A percentile compares a stretch with the other conserved stretches of the same genome.
Conservation (phyloP, 192 early-diverging fungal species). For the Umbelopsis sp. region DNA sequence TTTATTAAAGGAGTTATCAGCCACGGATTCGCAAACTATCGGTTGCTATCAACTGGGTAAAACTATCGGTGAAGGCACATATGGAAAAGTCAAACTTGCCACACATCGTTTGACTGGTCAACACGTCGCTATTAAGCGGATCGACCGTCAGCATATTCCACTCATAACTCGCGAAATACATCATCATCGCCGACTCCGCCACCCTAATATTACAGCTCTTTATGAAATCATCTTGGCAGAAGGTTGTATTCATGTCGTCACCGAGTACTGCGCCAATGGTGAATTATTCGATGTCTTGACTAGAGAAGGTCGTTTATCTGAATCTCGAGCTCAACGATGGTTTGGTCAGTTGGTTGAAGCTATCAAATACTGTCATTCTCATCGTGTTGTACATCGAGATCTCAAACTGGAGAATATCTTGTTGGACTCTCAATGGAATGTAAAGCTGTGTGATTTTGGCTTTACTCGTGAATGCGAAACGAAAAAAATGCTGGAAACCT, state of each 20-base stretch:
- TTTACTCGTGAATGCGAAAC: constrained; percentile 61
- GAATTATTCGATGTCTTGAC: constrained; percentile 59
- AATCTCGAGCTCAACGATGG: constrained; percentile 46
- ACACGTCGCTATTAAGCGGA: constrained; percentile 62
- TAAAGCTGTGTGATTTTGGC: constrained; percentile 70
- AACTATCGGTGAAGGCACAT: constrained; percentile 60
- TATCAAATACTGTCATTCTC: constrained; percentile 53
- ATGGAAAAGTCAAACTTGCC: constrained; percentile 67
- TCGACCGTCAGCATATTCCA: constrained; percentile 59
- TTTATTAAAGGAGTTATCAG: constrained; percentile 61
- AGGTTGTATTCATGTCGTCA: constrained; percentile 77
- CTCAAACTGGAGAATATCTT: constrained; percentile 66
- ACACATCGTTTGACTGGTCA: constrained; percentile 60
- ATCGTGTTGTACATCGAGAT: constrained; percentile 60
- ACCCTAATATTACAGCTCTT: constrained; percentile 78
- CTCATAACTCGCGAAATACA: constrained; percentile 65
- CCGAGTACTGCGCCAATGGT: constrained; percentile 76
- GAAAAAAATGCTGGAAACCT: constrained; percentile 62
- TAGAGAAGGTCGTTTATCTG: constrained; percentile 42
- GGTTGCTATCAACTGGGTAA: constrained; percentile 59
- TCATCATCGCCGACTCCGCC: constrained; percentile 67
- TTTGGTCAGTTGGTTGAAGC: constrained; percentile 53
- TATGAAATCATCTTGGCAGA: constrained; percentile 78
- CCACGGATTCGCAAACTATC: constrained; percentile 50
- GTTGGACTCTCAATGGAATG: constrained; percentile 54